Evolutionary conservation across 2,329 filamentous ascomycete genomes (phyloP), one percentile per base, ranked within the genome.

Genomic region (Scedosporium apiospermum): DNA sequence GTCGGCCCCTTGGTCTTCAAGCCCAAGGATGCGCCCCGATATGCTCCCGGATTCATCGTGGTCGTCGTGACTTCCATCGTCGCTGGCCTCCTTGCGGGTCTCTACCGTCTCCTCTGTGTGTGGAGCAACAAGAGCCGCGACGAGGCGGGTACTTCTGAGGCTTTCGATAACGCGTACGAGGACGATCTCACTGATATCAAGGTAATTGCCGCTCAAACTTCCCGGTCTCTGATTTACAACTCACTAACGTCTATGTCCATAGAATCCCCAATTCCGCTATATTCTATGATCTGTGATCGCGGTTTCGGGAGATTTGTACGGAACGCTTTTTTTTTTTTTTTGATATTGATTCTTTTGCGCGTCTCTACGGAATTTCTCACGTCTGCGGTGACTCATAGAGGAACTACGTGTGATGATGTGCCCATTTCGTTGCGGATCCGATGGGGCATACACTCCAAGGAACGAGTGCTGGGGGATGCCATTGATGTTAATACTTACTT

Each of bases 81-180:
- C 0, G 71, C 70, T 6, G 70, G 69, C 1, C 44, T 75, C 5
- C 69, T 80, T 3, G 72, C 74, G 0, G 63, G 81, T 5, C 67
- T 75, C 0, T 81, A 81, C 65, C 75, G 79, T 3, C 70, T 72
- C 41, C 64, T 80, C 6, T 80, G 78, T 64, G 69, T 77, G 4
- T 73, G 70, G 71, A 72, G 78, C 10, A 82, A 82, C 65, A 69
- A 68, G 18, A 71, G 69, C 62, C 73, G 78, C 27, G 78, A 82
- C 63, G 70, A 69, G 57, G 66, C 74, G 1, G 77, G 77, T 2
- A 73, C 71, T 9, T 62, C 72, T n/a, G 79, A 82, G 68, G 78
- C 73, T 1, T 82, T 76, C 57, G 80, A 82, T 57, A 75, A 82
- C 67, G 80, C 80, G 0, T 82, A 80, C 63, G 77, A 82, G 60